phyloP scores from a whole-genome alignment of 2,329 filamentous ascomycete species.

The Microdochium bolleyi region DNA sequence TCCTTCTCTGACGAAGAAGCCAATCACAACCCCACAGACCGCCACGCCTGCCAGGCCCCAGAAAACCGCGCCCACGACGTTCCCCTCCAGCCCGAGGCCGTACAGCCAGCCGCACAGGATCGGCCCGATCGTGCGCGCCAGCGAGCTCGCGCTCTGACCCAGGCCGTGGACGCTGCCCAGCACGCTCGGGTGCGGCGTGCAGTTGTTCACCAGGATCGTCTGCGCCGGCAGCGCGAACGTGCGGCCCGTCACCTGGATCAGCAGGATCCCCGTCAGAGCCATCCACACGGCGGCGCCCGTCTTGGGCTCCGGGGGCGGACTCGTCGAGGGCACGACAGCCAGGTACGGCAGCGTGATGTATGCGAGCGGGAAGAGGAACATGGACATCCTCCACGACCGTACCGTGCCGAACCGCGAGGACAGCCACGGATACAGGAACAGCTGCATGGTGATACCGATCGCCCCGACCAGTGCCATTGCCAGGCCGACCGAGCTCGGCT shows the following conservation, averaged over 20 bases:
- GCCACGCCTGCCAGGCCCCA: conserved; percentile 47
- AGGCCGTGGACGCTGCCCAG: conserved; percentile 40
- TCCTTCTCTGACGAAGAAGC: conserved; percentile 50
- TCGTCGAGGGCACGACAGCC: conserved; percentile 49
- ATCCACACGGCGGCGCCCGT: conserved; percentile 54
- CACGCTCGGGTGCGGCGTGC: conserved; percentile 37
- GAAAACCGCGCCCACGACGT: conserved; percentile 50
- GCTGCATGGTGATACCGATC: conserved; percentile 44
- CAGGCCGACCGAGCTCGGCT: conserved; percentile 48
- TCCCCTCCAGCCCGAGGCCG: conserved; percentile 47
- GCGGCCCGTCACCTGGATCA: conserved; percentile 57
- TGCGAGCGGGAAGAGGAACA: conserved; percentile 62
- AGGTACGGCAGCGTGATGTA: conserved; percentile 67
- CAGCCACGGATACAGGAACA: conserved; percentile 2
- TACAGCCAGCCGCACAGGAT: conserved; percentile 53
- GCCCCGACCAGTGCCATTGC: conserved; percentile 54
- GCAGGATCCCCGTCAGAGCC: conserved; percentile 53
- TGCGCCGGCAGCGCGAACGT: conserved; percentile 50
- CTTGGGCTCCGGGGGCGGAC: conserved; percentile 39
- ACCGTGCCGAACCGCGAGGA: conserved; percentile 33
- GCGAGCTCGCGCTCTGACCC: conserved; percentile 49
- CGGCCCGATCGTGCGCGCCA: conserved; percentile 52
- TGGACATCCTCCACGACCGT: conserved; percentile 57
- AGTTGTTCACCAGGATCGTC: conserved; percentile 39
- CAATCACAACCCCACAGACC: conserved; percentile 38